These are phyloP conservation scores for Tylopilus sp. DNA, from an alignment of 768 basidiomycete genomes.

Conservation along the genomic window DNA sequence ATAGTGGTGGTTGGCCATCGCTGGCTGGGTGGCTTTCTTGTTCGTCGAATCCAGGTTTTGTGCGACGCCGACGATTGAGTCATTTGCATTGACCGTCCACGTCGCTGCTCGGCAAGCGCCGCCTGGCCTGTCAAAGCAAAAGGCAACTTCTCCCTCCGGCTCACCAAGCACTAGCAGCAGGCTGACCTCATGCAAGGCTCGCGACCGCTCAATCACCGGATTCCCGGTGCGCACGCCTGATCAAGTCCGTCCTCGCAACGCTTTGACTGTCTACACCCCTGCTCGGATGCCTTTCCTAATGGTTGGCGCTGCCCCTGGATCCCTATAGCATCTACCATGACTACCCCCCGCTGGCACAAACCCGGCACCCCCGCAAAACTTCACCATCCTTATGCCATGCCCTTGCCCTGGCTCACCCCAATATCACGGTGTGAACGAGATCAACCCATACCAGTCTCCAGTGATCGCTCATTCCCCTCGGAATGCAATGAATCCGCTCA, in stretches of 20 bases:
- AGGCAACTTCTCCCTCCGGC: too few relatives aligned
- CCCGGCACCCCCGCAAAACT: slow-evolving; percentile 32
- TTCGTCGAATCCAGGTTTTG: too few relatives aligned
- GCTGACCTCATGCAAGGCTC: slow-evolving; percentile 31
- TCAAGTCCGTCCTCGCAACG: slow-evolving; percentile 19
- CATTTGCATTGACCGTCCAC: too few relatives aligned
- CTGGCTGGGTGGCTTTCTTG: too few relatives aligned
- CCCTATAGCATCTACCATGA: slow-evolving; percentile 27
- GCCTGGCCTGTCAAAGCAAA: too few relatives aligned
- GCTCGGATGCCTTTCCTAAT: slow-evolving; percentile 24
- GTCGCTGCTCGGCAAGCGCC: too few relatives aligned
- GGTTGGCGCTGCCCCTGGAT: slow-evolving; percentile 38
- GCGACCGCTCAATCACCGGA: slow-evolving; percentile 25
- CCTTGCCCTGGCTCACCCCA: slow-evolving; percentile 34
- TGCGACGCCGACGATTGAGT: too few relatives aligned
- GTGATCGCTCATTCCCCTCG: slow-evolving; percentile 54
- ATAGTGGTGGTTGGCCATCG: too few relatives aligned
- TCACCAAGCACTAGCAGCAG: slow-evolving; percentile 38
- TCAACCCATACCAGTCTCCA: slow-evolving; percentile 57
- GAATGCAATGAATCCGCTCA: slow-evolving; percentile 44
- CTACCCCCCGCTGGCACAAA: slow-evolving; percentile 29
- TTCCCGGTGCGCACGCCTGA: slow-evolving; percentile 29
- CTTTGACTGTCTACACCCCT: slow-evolving; percentile 24
- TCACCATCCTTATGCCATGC: slow-evolving; percentile 31
- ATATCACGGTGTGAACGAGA: slow-evolving; percentile 46